A percentile compares a stretch with the other conserved stretches of the same genome.
Evolutionary conservation across 352 stramenopile species (phyloP).

Genomic region (Pythium dissimile): DNA sequence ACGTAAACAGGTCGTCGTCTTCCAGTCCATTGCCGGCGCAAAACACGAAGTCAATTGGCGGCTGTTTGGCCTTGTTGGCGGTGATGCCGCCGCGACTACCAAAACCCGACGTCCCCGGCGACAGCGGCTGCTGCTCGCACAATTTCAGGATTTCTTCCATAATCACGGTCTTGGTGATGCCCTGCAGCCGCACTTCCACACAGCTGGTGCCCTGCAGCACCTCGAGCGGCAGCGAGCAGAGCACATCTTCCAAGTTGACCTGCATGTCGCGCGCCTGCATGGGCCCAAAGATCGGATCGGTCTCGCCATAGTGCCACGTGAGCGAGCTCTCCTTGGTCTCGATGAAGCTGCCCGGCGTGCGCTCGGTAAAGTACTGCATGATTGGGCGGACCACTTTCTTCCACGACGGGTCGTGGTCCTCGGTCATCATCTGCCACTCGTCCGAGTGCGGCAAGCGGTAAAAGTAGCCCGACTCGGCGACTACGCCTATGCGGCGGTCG

Average conservation of each 20-base stretch:
- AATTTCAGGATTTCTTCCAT: slow-evolving; percentile 59
- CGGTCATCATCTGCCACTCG: slow-evolving; percentile 56
- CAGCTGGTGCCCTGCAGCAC: slow-evolving; percentile 77
- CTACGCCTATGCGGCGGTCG: slow-evolving; percentile 46
- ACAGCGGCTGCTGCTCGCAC: slow-evolving; percentile 22
- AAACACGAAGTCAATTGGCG: slow-evolving; percentile 80
- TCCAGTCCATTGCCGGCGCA: slow-evolving; percentile 80
- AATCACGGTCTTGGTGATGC: slow-evolving; percentile 61
- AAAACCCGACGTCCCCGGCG: slow-evolving; percentile 10
- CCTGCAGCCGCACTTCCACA: slow-evolving; percentile 68
- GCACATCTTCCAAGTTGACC: slow-evolving; percentile 83
- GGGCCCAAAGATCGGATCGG: slow-evolving; percentile 68
- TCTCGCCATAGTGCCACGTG: slow-evolving; percentile 70
- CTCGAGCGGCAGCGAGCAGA: slow-evolving; percentile 78
- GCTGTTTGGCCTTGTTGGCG: slow-evolving; percentile 5
- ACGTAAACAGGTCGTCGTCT: slow-evolving; percentile 86
- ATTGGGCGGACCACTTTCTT: slow-evolving; percentile 71
- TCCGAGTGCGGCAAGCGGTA: slow-evolving; percentile 46
- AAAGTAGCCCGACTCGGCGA: slow-evolving; percentile 61
- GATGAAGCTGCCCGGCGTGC: slow-evolving; percentile 64
- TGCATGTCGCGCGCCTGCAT: slow-evolving; percentile 88
- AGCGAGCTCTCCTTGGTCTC: slow-evolving; percentile 62
- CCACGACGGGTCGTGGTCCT: slow-evolving; percentile 62
- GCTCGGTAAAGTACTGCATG: slow-evolving; percentile 74
- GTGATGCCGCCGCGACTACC: not conserved